Evolutionary conservation across 768 basidiomycete species (phyloP).

Genomic region (Leccinum boreale): DNA sequence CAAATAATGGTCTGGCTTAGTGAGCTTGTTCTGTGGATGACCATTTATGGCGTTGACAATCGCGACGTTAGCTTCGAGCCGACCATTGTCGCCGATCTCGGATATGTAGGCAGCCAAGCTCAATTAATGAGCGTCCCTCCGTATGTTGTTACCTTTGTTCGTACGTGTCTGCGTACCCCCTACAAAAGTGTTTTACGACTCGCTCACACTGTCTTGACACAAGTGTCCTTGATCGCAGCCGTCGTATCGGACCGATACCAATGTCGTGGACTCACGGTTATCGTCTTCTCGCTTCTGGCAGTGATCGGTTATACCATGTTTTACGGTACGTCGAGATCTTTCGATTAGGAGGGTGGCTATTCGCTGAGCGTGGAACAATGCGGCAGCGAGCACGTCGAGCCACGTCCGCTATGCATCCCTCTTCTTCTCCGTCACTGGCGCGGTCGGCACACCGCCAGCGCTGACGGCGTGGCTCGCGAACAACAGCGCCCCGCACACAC

Average conservation of each 20-base stretch:
- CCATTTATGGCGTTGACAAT: conserved; percentile 33
- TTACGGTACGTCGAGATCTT: conserved; percentile 36
- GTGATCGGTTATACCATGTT: conserved; percentile 56
- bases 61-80: conserved; percentile 57
- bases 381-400: not conserved
- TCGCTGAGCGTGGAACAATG: not conserved
- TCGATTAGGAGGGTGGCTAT: not conserved
- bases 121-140: conserved; percentile 37
- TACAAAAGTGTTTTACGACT: not conserved
- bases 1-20: conserved; percentile 19
- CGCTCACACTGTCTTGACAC: not conserved
- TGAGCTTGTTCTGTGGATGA: conserved; percentile 6
- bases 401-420: not conserved
- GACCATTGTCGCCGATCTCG: conserved; percentile 63
- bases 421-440: not conserved
- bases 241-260: conserved; percentile 52
- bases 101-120: conserved; percentile 49
- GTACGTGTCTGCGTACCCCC: conserved; percentile 16
- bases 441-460: not conserved
- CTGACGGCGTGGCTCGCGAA: not conserved
- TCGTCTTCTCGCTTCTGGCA: conserved; percentile 42
- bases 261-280: conserved; percentile 46
- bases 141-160: not conserved
- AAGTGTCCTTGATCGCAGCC: conserved; percentile 39
- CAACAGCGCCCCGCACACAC: not conserved